phyloP scores from a whole-genome alignment of 257 asterid species.

The Dorcoceras hygrometricum region DNA sequence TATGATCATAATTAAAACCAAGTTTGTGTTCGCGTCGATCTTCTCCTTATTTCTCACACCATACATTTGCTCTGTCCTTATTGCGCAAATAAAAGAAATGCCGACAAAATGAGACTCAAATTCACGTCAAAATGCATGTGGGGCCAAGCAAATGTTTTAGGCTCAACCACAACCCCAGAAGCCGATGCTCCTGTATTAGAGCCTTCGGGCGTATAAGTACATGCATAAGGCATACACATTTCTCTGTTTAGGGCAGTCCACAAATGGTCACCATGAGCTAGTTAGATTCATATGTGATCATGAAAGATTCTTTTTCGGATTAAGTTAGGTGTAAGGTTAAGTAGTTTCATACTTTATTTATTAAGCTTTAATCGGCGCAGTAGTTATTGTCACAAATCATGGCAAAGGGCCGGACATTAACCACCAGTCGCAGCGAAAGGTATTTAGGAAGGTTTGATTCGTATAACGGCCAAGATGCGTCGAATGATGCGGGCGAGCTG shows the following conservation, averaged over 20 bases:
- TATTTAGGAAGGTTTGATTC: constrained; percentile 49
- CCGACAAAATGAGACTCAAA: constrained; percentile 68
- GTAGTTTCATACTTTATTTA: too few species aligned
- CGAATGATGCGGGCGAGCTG: constrained; percentile 45
- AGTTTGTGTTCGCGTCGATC: constrained; percentile 38
- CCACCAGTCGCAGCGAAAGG: constrained; percentile 59
- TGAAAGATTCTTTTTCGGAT: neutral
- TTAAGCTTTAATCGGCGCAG: too few species aligned
- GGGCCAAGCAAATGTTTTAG: constrained; percentile 48
- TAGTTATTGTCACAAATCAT: constrained; percentile 22
- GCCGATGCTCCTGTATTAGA: constrained; percentile 29
- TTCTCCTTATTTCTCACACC: constrained; percentile 26
- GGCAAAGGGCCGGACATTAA: constrained; percentile 69
- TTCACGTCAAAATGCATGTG: constrained; percentile 58
- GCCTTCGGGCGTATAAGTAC: constrained; percentile 3
- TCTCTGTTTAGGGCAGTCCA: constrained; percentile 31
- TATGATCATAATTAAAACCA: too few species aligned
- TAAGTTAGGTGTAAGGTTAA: too few species aligned
- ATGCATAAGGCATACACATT: constrained; percentile 1
- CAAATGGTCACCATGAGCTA: constrained; percentile 33
- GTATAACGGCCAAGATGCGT: constrained; percentile 30
- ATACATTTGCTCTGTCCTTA: constrained; percentile 25
- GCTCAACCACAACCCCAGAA: constrained; percentile 35
- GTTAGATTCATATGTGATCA: neutral
- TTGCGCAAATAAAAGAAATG: constrained; percentile 39